phyloP scores from a whole-genome alignment of 2,329 filamentous ascomycete genomes.

The Aspergillus sojae region DNA sequence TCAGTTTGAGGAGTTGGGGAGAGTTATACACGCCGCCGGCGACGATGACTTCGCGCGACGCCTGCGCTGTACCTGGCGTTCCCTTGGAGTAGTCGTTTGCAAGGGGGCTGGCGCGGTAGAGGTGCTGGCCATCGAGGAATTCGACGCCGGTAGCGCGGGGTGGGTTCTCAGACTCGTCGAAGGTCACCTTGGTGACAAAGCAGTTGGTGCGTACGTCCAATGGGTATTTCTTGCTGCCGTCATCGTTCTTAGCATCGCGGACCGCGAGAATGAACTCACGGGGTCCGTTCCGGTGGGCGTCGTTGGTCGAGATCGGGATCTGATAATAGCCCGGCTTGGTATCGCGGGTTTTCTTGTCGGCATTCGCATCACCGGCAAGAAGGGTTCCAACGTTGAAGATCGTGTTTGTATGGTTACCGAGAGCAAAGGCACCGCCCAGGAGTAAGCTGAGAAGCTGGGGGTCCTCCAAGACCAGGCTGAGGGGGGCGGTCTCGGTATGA shows the following conservation, averaged over 20 bases:
- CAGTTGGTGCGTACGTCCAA: conserved; percentile 58
- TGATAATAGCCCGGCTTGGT: conserved; percentile 56
- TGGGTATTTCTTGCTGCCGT: conserved; percentile 49
- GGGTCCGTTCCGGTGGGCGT: conserved; percentile 30
- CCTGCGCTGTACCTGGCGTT: conserved; percentile 43
- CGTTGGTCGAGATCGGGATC: conserved; percentile 55
- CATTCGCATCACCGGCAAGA: conserved; percentile 57
- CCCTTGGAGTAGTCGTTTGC: conserved; percentile 11
- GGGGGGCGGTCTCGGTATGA: conserved; percentile 32
- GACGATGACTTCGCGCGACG: conserved; percentile 51
- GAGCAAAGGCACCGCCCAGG: conserved; percentile 54
- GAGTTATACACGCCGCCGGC: conserved; percentile 62
- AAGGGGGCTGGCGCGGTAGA: conserved; percentile 52
- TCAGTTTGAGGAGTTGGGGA: conserved; percentile 67
- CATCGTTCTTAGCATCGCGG: conserved; percentile 25
- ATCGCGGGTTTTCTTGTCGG: conserved; percentile 51
- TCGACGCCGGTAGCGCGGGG: conserved; percentile 54
- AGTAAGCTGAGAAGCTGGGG: conserved; percentile 57
- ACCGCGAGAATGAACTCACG: conserved; percentile 47
- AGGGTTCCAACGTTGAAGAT: conserved; percentile 50
- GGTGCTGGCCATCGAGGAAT: conserved; percentile 50
- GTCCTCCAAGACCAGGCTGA: conserved; percentile 56
- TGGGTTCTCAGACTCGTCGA: conserved; percentile 40
- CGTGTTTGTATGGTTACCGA: conserved; percentile 50
- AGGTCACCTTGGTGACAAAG: conserved; percentile 50